These are phyloP conservation scores for Astragalus membranaceus DNA, from an alignment of 306 rosid species.

Conservation along the genomic window DNA sequence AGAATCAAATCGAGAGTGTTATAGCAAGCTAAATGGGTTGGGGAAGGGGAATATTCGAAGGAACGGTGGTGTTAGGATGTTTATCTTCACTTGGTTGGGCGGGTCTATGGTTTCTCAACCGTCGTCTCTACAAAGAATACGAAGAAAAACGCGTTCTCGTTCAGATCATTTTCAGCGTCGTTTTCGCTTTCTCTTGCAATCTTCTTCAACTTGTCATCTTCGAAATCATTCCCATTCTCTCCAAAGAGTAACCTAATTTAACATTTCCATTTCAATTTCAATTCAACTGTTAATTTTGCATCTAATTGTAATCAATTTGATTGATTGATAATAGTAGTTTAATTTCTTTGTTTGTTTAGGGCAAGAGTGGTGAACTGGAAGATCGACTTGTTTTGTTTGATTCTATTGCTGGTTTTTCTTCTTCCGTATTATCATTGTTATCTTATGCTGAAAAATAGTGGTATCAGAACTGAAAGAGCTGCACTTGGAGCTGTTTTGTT, in stretches of 20 bases:
- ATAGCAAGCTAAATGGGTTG: constrained; percentile 45
- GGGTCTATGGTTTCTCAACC: constrained; percentile 88
- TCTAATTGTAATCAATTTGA: not conserved
- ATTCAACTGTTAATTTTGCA: not conserved
- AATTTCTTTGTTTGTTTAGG: constrained; percentile 29
- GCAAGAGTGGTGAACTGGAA: constrained; percentile 90
- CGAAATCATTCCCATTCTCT: constrained; percentile 95
- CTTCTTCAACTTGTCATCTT: constrained; percentile 91
- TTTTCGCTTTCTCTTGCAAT: constrained; percentile 94
- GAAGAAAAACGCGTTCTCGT: constrained; percentile 86
- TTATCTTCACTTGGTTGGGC: constrained; percentile 69
- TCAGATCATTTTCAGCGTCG: constrained; percentile 86
- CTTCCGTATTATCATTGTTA: constrained; percentile 91
- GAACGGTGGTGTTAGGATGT: constrained; percentile 50
- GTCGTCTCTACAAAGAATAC: constrained; percentile 87
- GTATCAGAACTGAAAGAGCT: constrained; percentile 73
- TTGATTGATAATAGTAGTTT: not conserved
- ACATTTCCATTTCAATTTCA: not conserved
- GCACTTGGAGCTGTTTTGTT: constrained; percentile 69
- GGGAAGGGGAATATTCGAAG: constrained; percentile 74
- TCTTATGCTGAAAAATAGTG: constrained; percentile 75
- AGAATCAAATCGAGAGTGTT: not conserved
- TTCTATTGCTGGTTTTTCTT: constrained; percentile 73
- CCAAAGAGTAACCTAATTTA: constrained; percentile 48
- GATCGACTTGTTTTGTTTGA: constrained; percentile 79